These are phyloP conservation scores for Colletotrichum musicola DNA, from an alignment of 2,329 filamentous ascomycete species.

Conservation along the genomic window DNA sequence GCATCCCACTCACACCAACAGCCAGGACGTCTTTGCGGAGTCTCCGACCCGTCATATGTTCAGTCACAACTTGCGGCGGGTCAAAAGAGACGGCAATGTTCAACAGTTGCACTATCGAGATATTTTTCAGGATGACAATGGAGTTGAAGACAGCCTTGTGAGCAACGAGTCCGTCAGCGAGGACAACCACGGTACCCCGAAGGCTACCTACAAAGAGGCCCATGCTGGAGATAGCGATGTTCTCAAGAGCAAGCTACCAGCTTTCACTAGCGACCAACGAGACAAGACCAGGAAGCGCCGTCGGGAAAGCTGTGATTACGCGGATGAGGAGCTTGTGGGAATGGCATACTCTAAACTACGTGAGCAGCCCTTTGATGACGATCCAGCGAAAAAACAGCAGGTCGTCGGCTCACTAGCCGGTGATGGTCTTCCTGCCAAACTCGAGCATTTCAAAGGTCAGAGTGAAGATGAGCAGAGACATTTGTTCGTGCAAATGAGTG, in stretches of 20 bases:
- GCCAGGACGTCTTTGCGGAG: constrained; percentile 45
- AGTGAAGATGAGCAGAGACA: constrained; percentile 59
- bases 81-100: constrained; percentile 10
- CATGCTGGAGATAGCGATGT: constrained; percentile 40
- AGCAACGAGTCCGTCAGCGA: constrained; percentile 32
- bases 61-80: constrained; percentile 31
- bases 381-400: constrained; percentile 62
- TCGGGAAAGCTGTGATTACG: constrained; percentile 64
- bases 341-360: constrained; percentile 67
- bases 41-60: constrained; percentile 40
- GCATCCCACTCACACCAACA: constrained; percentile 43
- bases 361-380: constrained; percentile 68
- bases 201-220: constrained; percentile 39
- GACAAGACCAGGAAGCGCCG: constrained; percentile 55
- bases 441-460: constrained; percentile 63
- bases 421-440: constrained; percentile 60
- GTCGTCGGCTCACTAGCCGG: constrained; percentile 51
- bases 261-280: constrained; percentile 34
- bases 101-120: background rate
- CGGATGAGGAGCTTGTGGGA: constrained; percentile 65
- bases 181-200: constrained; percentile 39
- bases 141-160: constrained; percentile 28
- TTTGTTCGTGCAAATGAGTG: constrained; percentile 66
- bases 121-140: constrained; percentile 16
- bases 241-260: constrained; percentile 41